phyloP scores from a whole-genome alignment of 768 basidiomycete genomes.

The Chalciporus piperatus region DNA sequence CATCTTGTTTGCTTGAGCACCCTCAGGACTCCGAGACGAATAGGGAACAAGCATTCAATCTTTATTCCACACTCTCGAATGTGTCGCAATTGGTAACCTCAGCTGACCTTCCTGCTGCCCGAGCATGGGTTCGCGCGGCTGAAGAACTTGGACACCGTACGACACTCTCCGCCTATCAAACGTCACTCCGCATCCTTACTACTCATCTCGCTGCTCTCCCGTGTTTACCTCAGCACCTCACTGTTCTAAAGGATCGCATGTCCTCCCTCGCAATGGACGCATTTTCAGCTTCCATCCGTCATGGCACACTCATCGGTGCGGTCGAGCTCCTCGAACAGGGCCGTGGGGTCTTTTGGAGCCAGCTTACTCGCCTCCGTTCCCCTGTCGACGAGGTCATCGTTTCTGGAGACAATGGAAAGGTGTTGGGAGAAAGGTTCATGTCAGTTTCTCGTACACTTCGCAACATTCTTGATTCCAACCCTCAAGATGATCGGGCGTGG shows the following conservation, averaged over 20 bases:
- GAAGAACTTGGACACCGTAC: conserved; percentile 5
- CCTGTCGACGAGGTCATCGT: background rate
- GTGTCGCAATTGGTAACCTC: background rate
- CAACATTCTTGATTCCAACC: background rate
- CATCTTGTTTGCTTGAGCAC: background rate
- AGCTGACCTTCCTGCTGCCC: background rate
- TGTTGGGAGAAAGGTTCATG: background rate
- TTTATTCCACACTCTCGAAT: background rate
- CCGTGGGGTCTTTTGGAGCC: conserved; percentile 17
- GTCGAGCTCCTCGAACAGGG: conserved; percentile 33
- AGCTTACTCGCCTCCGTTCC: conserved; percentile 13
- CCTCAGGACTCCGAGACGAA: background rate
- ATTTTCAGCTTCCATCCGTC: conserved; percentile 13
- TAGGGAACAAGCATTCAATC: background rate
- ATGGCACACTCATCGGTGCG: conserved; percentile 3
- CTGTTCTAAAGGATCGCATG: background rate
- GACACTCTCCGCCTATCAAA: conserved; percentile 5
- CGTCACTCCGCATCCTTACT: background rate
- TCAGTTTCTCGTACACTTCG: background rate
- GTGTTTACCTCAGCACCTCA: background rate
- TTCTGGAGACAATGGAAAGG: background rate
- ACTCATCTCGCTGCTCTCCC: background rate
- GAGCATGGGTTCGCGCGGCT: background rate
- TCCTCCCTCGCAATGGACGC: conserved; percentile 8
- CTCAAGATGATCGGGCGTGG: background rate